Evolutionary conservation across 2,329 filamentous ascomycete genomes (phyloP), one percentile per base, ranked within the genome.

Genomic region (Verruconis gallopava): DNA sequence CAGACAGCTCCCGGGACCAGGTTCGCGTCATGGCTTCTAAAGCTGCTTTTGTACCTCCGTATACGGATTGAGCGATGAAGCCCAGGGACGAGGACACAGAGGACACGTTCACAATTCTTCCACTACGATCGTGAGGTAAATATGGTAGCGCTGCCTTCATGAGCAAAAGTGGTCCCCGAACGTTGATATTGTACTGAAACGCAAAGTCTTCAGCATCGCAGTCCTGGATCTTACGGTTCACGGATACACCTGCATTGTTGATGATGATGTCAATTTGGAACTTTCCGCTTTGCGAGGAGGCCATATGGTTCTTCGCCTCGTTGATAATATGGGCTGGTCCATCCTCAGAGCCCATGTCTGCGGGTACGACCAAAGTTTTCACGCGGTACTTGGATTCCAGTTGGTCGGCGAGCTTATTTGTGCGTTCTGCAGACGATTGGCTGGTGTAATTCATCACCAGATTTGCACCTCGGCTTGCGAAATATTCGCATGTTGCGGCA

Each of bases 201-300:
- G 77, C 69, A 63, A 88, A 93, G 53, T 86, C 73, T 11, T 69
- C 68, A 4, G 68, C 55, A 3, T 71, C 72, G 47, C 85, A 73
- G 20, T 81, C 72, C 39, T 74, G 70, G 18, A 82, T 63, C 19
- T 65, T 57, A 50, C 79, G 73, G 62, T 91, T 89, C 30, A 73
- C 59, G 9, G 68, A 62, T 2, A 74, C 65, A 19, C 84, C 86
- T 21, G 86, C 85, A 59, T 93, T 93, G 71, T 93, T 93, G 66
- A 93, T 67, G 41, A 93, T 66, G 47, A 93, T 84, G 62, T 93
- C 84, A 53, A 93, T 71, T 53, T 79, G 75, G 56, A 85, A 74
- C 43, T 66, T 65, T 45, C 61, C 59, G 47, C 63, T 68, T 51
- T 69, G 67, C 20, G 71, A 66, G 44, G 68, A 56, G 5, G 69